phyloP scores from a whole-genome alignment of 352 stramenopile genomes.

The Phytophthora quininea region DNA sequence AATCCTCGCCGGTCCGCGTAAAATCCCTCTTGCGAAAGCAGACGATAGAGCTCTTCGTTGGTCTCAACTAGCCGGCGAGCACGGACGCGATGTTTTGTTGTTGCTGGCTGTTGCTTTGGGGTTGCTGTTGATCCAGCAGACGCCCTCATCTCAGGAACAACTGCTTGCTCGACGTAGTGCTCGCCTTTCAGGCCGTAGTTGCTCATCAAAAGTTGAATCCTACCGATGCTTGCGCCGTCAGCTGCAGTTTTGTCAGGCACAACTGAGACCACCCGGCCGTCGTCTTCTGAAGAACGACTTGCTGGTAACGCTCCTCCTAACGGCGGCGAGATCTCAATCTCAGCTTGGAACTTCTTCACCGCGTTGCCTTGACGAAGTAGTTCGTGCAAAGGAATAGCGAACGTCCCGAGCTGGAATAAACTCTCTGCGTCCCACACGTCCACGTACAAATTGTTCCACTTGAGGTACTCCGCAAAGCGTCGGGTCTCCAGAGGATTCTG shows the following conservation, averaged over 20 bases:
- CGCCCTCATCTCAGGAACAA: background rate
- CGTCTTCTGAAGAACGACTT: conserved; percentile 17
- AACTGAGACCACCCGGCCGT: conserved; percentile 14
- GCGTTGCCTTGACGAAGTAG: conserved; percentile 90
- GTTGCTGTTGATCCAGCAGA: background rate
- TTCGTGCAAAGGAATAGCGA: conserved; percentile 83
- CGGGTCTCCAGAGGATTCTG: conserved; percentile 70
- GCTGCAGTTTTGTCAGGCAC: conserved; percentile 13
- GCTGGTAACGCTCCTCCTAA: conserved; percentile 21
- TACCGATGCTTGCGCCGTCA: conserved; percentile 25
- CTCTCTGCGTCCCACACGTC: conserved; percentile 95
- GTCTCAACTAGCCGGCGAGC: conserved; percentile 74
- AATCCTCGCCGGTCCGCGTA: conserved; percentile 33
- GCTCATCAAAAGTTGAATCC: conserved; percentile 88
- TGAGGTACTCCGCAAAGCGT: conserved; percentile 89
- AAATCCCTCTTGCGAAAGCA: conserved; percentile 71
- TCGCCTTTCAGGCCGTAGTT: conserved; percentile 84
- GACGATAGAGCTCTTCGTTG: conserved; percentile 68
- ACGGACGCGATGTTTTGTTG: conserved; percentile 70
- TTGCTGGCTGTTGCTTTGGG: conserved; percentile 6
- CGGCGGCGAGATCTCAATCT: conserved; percentile 63
- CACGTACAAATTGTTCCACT: conserved; percentile 84
- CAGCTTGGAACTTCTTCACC: conserved; percentile 90
- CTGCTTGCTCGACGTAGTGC: conserved; percentile 29
- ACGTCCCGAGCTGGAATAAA: conserved; percentile 88